Evolutionary conservation across 2,329 filamentous ascomycete species (phyloP), one percentile per base, ranked within the genome.

Genomic region (Myriosclerotinia duriaeana): DNA sequence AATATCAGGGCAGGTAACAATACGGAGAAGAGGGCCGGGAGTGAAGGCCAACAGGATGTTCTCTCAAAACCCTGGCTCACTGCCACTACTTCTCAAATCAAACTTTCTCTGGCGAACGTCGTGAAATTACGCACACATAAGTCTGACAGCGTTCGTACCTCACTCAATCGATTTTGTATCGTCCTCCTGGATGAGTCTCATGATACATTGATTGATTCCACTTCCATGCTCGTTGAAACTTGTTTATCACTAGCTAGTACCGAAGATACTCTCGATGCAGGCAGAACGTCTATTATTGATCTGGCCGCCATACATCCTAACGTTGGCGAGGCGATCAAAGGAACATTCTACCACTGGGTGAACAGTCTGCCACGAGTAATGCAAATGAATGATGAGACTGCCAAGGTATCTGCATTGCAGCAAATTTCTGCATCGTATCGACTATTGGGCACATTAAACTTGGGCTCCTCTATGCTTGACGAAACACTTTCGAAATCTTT

Each of bases 371-470:
- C 94, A 6, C 85, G 93, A 20, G 78, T 92, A 17, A 93, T 97
- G 87, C 92, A 94, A 76, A 86, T 88, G 11, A 89, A 88, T 71
- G 93, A 98, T 72, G 92, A 97, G 71, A 82, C 83, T n/a, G 81
- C 84, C 38, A 96, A 96, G 76, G 83, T 87, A 69, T 84, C 85
- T 65, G 87, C 89, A 2, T 84, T 98, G 36, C 84, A 84, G 38
- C 91, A 94, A 69, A 84, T 99, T n/a, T 85, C 89, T 17, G 89
- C 88, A 58, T 88, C 90, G 0, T 87, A 92, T 63, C 82, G 85
- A 40, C 77, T 94, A 9, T 79, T 95, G 26, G 84, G 83, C 22
- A 81, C 84, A 5, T 80, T 91, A 22, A 84, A 86, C 5, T 81
- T 89, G 34, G 85, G 88, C 65, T 90, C 89, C 0, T 82, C 84